These are phyloP conservation scores for Blastocystis sp. DNA, from an alignment of 352 stramenopile species.

Conservation along the genomic window DNA sequence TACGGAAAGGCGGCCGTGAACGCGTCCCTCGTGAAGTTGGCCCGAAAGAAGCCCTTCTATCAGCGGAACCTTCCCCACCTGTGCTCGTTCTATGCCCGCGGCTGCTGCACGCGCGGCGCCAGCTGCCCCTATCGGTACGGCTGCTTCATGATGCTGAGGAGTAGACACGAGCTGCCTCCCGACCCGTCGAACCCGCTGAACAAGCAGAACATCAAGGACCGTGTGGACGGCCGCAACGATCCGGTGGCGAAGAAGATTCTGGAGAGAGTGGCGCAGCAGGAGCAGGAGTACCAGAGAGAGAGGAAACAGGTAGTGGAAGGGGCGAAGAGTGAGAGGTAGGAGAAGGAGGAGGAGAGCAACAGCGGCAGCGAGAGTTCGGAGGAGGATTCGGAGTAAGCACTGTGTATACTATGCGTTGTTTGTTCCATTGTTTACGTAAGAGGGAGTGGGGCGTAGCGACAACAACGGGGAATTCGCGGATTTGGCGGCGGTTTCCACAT, in stretches of 20 bases:
- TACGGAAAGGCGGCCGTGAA: constrained; percentile 74
- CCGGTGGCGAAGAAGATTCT: constrained; percentile 82
- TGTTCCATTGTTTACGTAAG: constrained; percentile 1
- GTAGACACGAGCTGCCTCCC: constrained; percentile 80
- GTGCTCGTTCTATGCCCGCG: constrained; percentile 83
- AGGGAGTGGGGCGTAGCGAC: background rate
- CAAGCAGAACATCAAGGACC: constrained; percentile 84
- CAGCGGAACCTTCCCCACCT: constrained; percentile 83
- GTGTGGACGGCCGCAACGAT: constrained; percentile 82
- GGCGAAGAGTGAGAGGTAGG: background rate
- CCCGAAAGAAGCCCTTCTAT: constrained; percentile 82
- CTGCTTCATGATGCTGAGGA: background rate
- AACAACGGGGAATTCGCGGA: background rate
- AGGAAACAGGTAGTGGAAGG: constrained; percentile 30
- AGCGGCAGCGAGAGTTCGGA: background rate
- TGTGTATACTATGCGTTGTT: constrained; percentile 5
- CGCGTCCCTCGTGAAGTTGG: constrained; percentile 79
- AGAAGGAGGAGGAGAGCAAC: constrained; percentile 17
- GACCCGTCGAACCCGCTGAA: constrained; percentile 80
- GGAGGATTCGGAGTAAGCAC: constrained; percentile 5
- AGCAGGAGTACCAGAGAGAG: constrained; percentile 35
- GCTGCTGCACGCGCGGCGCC: constrained; percentile 82
- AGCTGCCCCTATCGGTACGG: constrained; percentile 78
- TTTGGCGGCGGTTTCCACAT: background rate
- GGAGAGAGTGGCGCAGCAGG: constrained; percentile 65